Conservation (phyloP, 352 stramenopile genomes). For the Hyphochytrium catenoides region DNA sequence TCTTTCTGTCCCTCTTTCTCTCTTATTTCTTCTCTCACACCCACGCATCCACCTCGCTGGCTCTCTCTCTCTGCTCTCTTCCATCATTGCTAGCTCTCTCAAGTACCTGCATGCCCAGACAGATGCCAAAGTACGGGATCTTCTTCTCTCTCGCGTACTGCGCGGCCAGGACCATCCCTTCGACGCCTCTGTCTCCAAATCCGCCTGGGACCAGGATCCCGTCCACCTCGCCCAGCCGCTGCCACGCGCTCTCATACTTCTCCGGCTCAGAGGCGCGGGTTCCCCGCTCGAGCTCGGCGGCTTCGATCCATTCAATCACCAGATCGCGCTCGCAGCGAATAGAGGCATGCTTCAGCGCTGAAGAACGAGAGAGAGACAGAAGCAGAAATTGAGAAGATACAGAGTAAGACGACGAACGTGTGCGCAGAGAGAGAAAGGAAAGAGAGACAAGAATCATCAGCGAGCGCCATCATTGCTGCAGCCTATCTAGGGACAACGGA, state of each 20-base stretch:
- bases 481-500: too few relatives aligned
- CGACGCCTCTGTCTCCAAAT: conserved; percentile 91
- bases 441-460: too few relatives aligned
- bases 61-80: too few relatives aligned
- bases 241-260: conserved; percentile 64
- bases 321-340: conserved; percentile 80
- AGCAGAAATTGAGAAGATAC: neutral
- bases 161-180: conserved; percentile 89
- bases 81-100: too few relatives aligned
- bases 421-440: too few relatives aligned
- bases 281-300: conserved; percentile 70
- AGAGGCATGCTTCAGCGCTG: conserved; percentile 70
- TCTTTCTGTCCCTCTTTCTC: too few relatives aligned
- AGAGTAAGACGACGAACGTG: too few relatives aligned
- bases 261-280: conserved; percentile 36
- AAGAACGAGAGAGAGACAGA: conserved; percentile 1
- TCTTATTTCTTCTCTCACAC: too few relatives aligned
- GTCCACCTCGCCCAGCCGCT: conserved; percentile 68
- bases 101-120: conserved; percentile 88
- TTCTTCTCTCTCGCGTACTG: conserved; percentile 85
- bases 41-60: too few relatives aligned
- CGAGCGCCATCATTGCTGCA: too few relatives aligned
- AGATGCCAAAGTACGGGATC: conserved; percentile 93
- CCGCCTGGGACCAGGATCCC: conserved; percentile 93
- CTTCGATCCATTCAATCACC: conserved; percentile 95